Evolutionary conservation across 306 rosid genomes (phyloP).

Genomic region (Begonia masoniana): DNA sequence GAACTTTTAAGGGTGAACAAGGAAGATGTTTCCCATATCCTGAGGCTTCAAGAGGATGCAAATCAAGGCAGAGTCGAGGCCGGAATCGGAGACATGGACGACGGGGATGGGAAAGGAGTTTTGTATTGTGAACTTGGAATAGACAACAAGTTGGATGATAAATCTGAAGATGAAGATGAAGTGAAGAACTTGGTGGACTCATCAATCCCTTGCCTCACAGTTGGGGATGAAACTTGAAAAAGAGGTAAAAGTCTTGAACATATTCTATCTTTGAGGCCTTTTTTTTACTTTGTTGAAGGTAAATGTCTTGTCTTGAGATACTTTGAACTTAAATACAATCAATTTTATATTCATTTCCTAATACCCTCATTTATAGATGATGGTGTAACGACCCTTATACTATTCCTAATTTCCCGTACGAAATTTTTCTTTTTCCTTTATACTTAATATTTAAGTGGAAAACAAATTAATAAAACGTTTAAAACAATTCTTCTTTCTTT

Average conservation of each 20-base stretch:
- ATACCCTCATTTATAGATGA: too few relatives aligned
- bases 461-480: too few relatives aligned
- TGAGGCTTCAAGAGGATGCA: slow-evolving; percentile 19
- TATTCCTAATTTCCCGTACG: too few relatives aligned
- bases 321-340: too few relatives aligned
- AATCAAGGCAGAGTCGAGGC: slow-evolving; percentile 20
- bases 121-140: slow-evolving; percentile 23
- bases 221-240: slow-evolving; percentile 12
- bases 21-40: slow-evolving; percentile 24
- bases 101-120: slow-evolving; percentile 44
- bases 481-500: too few relatives aligned
- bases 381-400: too few relatives aligned
- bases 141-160: slow-evolving; percentile 19
- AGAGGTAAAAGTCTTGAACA: not conserved
- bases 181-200: slow-evolving; percentile 7
- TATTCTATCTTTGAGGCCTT: too few relatives aligned
- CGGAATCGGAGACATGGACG: slow-evolving; percentile 24
- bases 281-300: too few relatives aligned
- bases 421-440: too few relatives aligned
- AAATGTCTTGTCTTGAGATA: too few relatives aligned
- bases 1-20: slow-evolving; percentile 24
- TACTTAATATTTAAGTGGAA: too few relatives aligned
- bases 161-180: slow-evolving; percentile 12
- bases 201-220: slow-evolving; percentile 5
- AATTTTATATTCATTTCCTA: too few relatives aligned